These are phyloP conservation scores for Coemansia sp. DNA, from an alignment of 371 early-diverging fungal species.

Conservation along the genomic window DNA sequence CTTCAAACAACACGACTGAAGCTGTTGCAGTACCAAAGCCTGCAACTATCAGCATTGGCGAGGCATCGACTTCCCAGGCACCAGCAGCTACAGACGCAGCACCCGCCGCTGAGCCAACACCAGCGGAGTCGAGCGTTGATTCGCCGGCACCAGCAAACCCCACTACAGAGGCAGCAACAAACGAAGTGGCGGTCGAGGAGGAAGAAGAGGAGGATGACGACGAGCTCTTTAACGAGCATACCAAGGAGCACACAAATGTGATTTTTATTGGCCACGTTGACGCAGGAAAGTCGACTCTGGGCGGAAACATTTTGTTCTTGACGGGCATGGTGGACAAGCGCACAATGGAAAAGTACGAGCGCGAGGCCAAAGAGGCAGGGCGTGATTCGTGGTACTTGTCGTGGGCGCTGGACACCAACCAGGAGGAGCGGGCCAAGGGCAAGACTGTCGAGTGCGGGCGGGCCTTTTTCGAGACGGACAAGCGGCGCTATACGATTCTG, in stretches of 20 bases:
- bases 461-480: constrained; percentile 95
- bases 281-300: constrained; percentile 99
- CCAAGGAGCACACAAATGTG: constrained; percentile 91
- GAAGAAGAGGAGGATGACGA: constrained; percentile 7
- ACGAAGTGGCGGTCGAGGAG: constrained; percentile 31
- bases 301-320: constrained; percentile 93
- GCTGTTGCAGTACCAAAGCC: constrained; percentile 12
- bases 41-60: not conserved
- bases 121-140: constrained; percentile 12
- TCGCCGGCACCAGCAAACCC: constrained; percentile 9
- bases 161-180: constrained; percentile 1
- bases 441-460: constrained; percentile 97
- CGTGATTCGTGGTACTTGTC: constrained; percentile 97
- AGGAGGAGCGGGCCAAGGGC: constrained; percentile 96
- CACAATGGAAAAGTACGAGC: constrained; percentile 98
- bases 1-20: not conserved
- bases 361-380: constrained; percentile 92
- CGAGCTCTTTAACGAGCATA: constrained; percentile 61
- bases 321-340: constrained; percentile 99
- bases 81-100: not conserved
- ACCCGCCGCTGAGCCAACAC: constrained; percentile 16
- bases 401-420: constrained; percentile 95
- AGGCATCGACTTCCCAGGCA: not conserved
- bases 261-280: constrained; percentile 99
- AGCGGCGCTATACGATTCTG: constrained; percentile 91